These are phyloP conservation scores for Fusarium chlamydosporum DNA, from an alignment of 2,329 filamentous ascomycete genomes.

Conservation along the genomic window DNA sequence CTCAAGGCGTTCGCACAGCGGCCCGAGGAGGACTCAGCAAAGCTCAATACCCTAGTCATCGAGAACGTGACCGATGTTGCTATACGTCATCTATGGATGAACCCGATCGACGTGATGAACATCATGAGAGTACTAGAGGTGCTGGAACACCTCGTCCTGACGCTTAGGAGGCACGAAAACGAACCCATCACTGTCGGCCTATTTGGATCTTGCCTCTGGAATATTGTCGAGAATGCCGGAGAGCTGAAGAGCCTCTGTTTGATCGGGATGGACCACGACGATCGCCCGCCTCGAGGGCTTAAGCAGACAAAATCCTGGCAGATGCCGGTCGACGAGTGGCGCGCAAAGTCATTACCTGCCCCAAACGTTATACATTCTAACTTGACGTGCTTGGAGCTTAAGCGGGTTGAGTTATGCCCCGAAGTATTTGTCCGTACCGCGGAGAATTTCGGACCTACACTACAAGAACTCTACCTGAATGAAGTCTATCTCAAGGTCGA, in stretches of 20 bases:
- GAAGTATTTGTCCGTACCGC: conserved; percentile 55
- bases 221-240: conserved; percentile 62
- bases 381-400: conserved; percentile 62
- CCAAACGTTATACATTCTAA: conserved; percentile 56
- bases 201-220: conserved; percentile 65
- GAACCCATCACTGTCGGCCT: conserved; percentile 53
- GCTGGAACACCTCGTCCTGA: conserved; percentile 63
- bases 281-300: conserved; percentile 55
- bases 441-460: conserved; percentile 56
- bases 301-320: conserved; percentile 58
- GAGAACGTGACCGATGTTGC: conserved; percentile 66
- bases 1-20: conserved; percentile 63
- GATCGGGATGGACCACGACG: conserved; percentile 61
- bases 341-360: conserved; percentile 56
- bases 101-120: conserved; percentile 66
- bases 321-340: conserved; percentile 58
- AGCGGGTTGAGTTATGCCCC: conserved; percentile 58
- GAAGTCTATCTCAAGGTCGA: conserved; percentile 62
- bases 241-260: conserved; percentile 64
- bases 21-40: conserved; percentile 60
- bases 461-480: conserved; percentile 63
- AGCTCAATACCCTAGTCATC: conserved; percentile 63
- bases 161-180: conserved; percentile 61
- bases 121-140: conserved; percentile 60
- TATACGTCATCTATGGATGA: conserved; percentile 64